Evolutionary conservation across 1,284 basidiomycete genomes (phyloP).

Genomic region (Cystobasidium sp.): DNA sequence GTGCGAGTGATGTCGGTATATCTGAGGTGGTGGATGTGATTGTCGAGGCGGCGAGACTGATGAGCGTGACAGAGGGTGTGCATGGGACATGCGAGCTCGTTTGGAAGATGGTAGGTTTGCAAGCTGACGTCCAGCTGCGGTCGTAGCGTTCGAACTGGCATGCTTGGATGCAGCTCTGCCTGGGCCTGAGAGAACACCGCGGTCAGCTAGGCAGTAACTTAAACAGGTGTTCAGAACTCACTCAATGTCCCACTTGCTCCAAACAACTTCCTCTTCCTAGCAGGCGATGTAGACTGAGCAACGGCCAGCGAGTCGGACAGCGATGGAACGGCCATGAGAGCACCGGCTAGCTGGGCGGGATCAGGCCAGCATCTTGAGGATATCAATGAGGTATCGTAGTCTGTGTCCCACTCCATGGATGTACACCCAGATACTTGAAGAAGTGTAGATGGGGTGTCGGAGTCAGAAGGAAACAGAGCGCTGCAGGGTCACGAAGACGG

Average conservation of each 20-base stretch:
- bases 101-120: constrained; percentile 1
- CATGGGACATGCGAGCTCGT: constrained; percentile 21
- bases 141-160: neutral
- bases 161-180: constrained; percentile 6
- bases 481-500: too few relatives aligned
- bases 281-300: constrained; percentile 3
- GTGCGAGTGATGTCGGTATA: neutral
- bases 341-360: constrained; percentile 7
- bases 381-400: neutral
- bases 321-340: constrained; percentile 14
- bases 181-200: neutral
- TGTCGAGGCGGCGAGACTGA: constrained; percentile 11
- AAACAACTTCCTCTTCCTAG: constrained; percentile 11
- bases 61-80: constrained; percentile 5
- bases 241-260: constrained; percentile 1
- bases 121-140: constrained; percentile 12
- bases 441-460: too few relatives aligned
- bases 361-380: constrained; percentile 13
- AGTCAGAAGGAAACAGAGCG: too few relatives aligned
- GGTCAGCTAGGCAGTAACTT: neutral
- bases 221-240: neutral
- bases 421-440: neutral
- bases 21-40: neutral
- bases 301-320: constrained; percentile 15
- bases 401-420: constrained; percentile 7